Percentiles rank a stretch among this genome's conserved stretches.
Conservation (phyloP, 2,329 filamentous ascomycete species). For the Pseudocercospora pini-densiflorae region DNA sequence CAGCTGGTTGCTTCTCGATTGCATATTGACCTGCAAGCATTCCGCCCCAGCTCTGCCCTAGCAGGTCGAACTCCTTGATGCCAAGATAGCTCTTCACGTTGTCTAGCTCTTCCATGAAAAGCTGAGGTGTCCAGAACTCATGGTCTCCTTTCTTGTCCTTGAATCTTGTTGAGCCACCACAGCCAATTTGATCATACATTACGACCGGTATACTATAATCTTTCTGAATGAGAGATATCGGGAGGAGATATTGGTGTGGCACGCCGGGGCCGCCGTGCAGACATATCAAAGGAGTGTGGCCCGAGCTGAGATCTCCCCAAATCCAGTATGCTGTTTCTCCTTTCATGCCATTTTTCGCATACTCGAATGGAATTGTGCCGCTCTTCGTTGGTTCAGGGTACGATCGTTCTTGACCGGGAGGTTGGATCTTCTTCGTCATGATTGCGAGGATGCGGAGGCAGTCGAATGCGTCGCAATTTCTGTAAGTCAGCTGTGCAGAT, state of each 20-base stretch:
- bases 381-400: conserved; percentile 33
- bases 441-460: background rate
- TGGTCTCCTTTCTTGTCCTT: conserved; percentile 50
- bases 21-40: conserved; percentile 56
- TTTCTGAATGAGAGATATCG: conserved; percentile 43
- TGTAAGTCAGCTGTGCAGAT: background rate
- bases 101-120: conserved; percentile 57
- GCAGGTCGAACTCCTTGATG: conserved; percentile 49
- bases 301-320: conserved; percentile 42
- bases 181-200: conserved; percentile 61
- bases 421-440: conserved; percentile 23
- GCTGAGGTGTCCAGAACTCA: conserved; percentile 53
- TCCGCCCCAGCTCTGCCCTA: conserved; percentile 60
- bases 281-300: conserved; percentile 41
- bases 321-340: conserved; percentile 48
- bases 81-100: conserved; percentile 52
- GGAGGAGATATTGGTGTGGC: conserved; percentile 42
- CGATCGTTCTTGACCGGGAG: conserved; percentile 31
- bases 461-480: background rate
- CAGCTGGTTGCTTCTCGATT: conserved; percentile 39
- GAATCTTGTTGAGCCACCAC: conserved; percentile 55
- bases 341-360: conserved; percentile 40
- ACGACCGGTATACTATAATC: conserved; percentile 51
- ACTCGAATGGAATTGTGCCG: conserved; percentile 40
- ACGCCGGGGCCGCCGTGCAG: conserved; percentile 56